A percentile compares a stretch with the other conserved stretches of the same genome.
These are phyloP conservation scores for Linum usitatissimum DNA, from an alignment of 345 rosid genomes.

Conservation along the genomic window DNA sequence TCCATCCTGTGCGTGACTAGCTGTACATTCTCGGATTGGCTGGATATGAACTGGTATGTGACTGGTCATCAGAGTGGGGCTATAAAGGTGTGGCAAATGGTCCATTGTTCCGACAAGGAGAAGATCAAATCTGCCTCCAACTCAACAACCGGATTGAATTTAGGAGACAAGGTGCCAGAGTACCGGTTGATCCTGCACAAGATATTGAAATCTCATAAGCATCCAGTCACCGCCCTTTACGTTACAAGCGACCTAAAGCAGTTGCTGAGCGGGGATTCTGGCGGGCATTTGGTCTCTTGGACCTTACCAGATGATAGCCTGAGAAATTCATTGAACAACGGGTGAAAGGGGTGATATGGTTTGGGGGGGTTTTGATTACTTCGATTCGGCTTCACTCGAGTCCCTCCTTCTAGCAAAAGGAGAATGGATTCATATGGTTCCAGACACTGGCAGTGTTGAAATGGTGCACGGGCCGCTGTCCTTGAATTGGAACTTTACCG, in stretches of 20 bases:
- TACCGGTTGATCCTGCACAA: constrained; percentile 73
- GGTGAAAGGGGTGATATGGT: constrained; percentile 13
- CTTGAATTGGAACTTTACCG: background rate
- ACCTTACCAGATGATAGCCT: constrained; percentile 74
- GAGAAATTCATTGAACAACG: constrained; percentile 50
- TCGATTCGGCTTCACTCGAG: background rate
- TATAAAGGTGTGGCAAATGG: constrained; percentile 91
- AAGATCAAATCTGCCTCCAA: constrained; percentile 38
- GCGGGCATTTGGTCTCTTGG: constrained; percentile 90
- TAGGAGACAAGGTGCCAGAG: constrained; percentile 58
- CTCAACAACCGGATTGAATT: constrained; percentile 43
- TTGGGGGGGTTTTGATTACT: no score
- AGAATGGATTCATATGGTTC: background rate
- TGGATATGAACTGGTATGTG: constrained; percentile 81
- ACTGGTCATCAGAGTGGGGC: constrained; percentile 99
- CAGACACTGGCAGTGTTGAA: background rate
- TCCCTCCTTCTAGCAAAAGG: no score
- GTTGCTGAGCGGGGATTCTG: constrained; percentile 83
- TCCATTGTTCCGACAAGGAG: constrained; percentile 54
- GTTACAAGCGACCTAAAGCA: constrained; percentile 80
- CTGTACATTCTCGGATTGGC: constrained; percentile 81
- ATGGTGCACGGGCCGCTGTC: background rate
- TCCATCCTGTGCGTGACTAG: constrained; percentile 80
- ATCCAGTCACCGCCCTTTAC: constrained; percentile 78
- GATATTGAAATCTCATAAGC: constrained; percentile 78